A percentile compares a stretch with the other conserved stretches of the same genome.
Conservation (phyloP, 805 yeast genomes). For the Wickerhamiella brachini region DNA sequence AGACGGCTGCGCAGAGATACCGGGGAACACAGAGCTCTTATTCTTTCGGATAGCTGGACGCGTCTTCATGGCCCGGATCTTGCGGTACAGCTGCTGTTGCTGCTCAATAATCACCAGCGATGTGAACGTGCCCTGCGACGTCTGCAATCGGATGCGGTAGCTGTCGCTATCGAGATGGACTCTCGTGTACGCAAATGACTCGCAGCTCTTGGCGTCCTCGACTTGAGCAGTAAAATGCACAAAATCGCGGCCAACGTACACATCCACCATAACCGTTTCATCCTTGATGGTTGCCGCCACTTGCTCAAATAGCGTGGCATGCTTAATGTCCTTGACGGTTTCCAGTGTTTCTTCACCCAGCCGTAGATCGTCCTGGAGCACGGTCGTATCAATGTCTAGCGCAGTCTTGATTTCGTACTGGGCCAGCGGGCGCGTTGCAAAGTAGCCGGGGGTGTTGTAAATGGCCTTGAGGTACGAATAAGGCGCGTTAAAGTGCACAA, state of each 20-base stretch:
- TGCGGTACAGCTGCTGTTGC: constrained; percentile 1
- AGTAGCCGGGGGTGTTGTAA: not conserved
- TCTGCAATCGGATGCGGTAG: not conserved
- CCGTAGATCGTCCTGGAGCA: not conserved
- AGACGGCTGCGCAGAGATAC: not conserved
- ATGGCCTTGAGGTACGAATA: not conserved
- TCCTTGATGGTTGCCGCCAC: not conserved
- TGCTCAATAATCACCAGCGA: not conserved
- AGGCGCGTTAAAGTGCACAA: not conserved
- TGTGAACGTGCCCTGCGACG: not conserved
- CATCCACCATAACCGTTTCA: not conserved
- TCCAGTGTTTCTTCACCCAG: not conserved
- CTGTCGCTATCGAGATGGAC: not conserved
- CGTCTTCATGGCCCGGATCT: not conserved
- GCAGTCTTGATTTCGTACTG: not conserved
- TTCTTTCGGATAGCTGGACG: not conserved
- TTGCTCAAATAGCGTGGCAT: not conserved
- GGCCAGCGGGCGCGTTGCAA: not conserved
- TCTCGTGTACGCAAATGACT: not conserved
- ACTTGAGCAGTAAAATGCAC: constrained; percentile 1
- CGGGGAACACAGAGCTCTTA: not conserved
- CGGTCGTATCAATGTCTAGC: not conserved
- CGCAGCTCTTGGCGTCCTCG: not conserved
- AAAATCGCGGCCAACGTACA: constrained; percentile 1
- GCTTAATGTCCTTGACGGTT: not conserved